Conservation (phyloP, 2,329 filamentous ascomycete genomes). For the Aureobasidium sp. region DNA sequence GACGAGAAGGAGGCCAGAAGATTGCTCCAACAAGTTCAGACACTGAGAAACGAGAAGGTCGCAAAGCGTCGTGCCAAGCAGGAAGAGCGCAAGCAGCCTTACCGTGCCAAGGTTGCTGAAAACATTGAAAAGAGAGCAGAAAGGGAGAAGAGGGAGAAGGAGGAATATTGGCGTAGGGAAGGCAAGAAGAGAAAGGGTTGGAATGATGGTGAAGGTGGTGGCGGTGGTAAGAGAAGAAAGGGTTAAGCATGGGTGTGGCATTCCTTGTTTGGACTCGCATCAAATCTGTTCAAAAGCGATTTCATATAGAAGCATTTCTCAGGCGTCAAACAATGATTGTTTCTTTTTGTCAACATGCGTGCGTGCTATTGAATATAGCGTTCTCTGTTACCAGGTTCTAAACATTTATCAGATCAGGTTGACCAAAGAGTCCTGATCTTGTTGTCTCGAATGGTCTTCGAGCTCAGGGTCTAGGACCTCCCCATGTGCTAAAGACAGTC, state of each 20-base stretch:
- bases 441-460: too few relatives aligned
- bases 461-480: too few relatives aligned
- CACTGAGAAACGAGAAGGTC: constrained; percentile 81
- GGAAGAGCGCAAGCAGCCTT: constrained; percentile 73
- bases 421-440: too few relatives aligned
- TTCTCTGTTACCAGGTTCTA: too few relatives aligned
- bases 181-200: constrained; percentile 65
- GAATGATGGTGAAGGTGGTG: constrained; percentile 41
- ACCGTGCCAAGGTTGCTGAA: constrained; percentile 75
- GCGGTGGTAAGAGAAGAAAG: constrained; percentile 24
- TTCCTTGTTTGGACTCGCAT: neutral
- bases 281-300: neutral
- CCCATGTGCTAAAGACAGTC: too few relatives aligned
- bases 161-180: constrained; percentile 88
- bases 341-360: neutral
- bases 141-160: constrained; percentile 81
- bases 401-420: too few relatives aligned
- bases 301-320: neutral
- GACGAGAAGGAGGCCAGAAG: constrained; percentile 87
- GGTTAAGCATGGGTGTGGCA: neutral
- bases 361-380: neutral
- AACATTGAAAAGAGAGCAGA: constrained; percentile 76
- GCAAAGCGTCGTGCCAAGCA: constrained; percentile 78
- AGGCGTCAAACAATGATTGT: neutral
- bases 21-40: constrained; percentile 87